Percentiles rank a stretch among this genome's conserved stretches.
phyloP scores from a whole-genome alignment of 2,329 filamentous ascomycete genomes.

The Xylariales sp. region DNA sequence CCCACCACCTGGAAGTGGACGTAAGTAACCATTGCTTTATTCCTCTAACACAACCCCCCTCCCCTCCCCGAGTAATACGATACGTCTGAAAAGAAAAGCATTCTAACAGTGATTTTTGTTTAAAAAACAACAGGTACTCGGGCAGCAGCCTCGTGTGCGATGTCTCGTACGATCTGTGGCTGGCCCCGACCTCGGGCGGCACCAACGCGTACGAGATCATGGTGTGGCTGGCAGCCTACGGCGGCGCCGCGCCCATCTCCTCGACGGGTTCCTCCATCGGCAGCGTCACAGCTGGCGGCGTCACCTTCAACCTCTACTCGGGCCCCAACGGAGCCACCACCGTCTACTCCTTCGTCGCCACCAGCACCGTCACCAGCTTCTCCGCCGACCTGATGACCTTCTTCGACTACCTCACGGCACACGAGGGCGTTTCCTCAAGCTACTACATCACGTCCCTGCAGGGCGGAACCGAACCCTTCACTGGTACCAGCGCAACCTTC shows the following conservation, averaged over 20 bases:
- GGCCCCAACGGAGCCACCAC: slow-evolving; percentile 51
- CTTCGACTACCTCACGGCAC: slow-evolving; percentile 47
- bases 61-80: too few relatives aligned
- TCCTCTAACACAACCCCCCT: neutral
- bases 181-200: slow-evolving; percentile 35
- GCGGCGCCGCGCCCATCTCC: slow-evolving; percentile 27
- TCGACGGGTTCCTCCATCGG: slow-evolving; percentile 45
- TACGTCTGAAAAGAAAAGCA: too few relatives aligned
- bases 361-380: slow-evolving; percentile 44
- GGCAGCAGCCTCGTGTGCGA: slow-evolving; percentile 46
- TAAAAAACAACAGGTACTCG: slow-evolving; percentile 44
- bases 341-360: slow-evolving; percentile 46
- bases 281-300: slow-evolving; percentile 46
- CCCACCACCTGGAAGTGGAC: slow-evolving; percentile 43
- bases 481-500: slow-evolving; percentile 35
- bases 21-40: slow-evolving; percentile 20
- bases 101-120: too few relatives aligned
- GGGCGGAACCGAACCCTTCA: slow-evolving; percentile 54
- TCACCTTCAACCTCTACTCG: slow-evolving; percentile 49
- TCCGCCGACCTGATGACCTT: slow-evolving; percentile 54
- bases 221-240: slow-evolving; percentile 22
- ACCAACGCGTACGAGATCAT: slow-evolving; percentile 55
- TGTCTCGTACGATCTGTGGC: slow-evolving; percentile 58
- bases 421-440: slow-evolving; percentile 39
- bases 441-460: slow-evolving; percentile 51